Evolutionary conservation across 345 rosid species (phyloP).

Genomic region (Acer yangbiense): DNA sequence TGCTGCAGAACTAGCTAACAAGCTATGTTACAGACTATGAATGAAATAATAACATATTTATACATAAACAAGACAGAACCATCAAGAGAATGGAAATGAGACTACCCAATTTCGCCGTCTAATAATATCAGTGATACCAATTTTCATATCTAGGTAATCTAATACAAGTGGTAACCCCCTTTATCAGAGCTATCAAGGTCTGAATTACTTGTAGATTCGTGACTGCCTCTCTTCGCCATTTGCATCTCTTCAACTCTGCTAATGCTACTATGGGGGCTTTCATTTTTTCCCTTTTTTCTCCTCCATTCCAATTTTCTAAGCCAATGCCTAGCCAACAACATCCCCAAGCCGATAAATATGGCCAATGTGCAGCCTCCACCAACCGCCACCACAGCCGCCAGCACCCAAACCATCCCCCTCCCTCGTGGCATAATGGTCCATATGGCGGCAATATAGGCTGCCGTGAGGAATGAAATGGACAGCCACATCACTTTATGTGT

Average conservation of each 20-base stretch:
- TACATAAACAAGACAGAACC: not conserved
- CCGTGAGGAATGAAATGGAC: conserved; percentile 56
- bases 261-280: conserved; percentile 34
- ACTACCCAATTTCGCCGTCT: too few relatives aligned
- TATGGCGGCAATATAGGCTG: conserved; percentile 56
- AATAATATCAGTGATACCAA: not conserved
- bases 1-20: not conserved
- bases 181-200: conserved; percentile 47
- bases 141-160: not conserved
- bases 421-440: conserved; percentile 52
- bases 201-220: conserved; percentile 37
- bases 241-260: conserved; percentile 44
- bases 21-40: not conserved
- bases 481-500: conserved; percentile 68
- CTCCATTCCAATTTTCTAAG: conserved; percentile 50
- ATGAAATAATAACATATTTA: not conserved
- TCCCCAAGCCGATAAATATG: conserved; percentile 42
- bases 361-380: conserved; percentile 47
- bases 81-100: not conserved
- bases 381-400: conserved; percentile 29
- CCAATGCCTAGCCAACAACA: conserved; percentile 43
- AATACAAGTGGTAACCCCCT: conserved; percentile 39
- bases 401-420: conserved; percentile 39
- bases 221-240: conserved; percentile 30
- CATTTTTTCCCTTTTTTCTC: conserved; percentile 21